Base-by-base conservation (phyloP, 2,329 filamentous ascomycete species). In the Claviceps quebecensis region DNA sequence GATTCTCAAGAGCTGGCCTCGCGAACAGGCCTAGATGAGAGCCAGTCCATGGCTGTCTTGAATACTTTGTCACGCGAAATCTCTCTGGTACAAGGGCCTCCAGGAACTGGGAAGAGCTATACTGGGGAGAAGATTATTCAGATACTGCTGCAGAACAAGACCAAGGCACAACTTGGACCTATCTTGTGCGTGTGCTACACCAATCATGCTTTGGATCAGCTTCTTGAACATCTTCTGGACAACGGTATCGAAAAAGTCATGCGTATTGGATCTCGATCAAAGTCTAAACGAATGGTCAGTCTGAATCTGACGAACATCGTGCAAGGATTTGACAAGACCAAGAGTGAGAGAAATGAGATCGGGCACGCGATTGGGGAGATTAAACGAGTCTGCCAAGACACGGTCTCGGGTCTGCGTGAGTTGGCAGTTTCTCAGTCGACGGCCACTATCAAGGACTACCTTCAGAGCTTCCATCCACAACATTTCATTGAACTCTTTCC, bases 61-160 rank as follows among this genome's bases (percentile, higher is more conserved):
- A 65, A 72, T 17, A 71, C 77, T 2, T 63, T 86, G 0, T 1
- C 69, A 0, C 69, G 72, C 1, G 70, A 72, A 37, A 62, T 84
- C 8, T 74, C 78, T 1, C 67, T 86, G 4, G 82, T 86, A 11
- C 82, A 87, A 65, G 84, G 84, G 0, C 83, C 83, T 0, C 83
- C 83, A 0, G 83, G 84, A 0, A 87, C 83, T 0, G 83, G 84
- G 0, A 87, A 87, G 59, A 76, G 71, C 4, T 85, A 75, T 55
- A 71, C 75, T 0, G 82, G 81, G 2, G 70, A 79, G 2, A 70
- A 74, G 44, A 61, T 86, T n/a, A 73, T 84, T 53, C 74, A 75
- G 53, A 69, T 73, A 0, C 59, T 83, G 5, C 58, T 83, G 3
- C 59, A 60, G 13, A 72, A 73, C 55, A 70, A 69, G 47, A 36